Evolutionary conservation across 139 green algal species (phyloP).

Genomic region (Tetradesmus lagerheimii): DNA sequence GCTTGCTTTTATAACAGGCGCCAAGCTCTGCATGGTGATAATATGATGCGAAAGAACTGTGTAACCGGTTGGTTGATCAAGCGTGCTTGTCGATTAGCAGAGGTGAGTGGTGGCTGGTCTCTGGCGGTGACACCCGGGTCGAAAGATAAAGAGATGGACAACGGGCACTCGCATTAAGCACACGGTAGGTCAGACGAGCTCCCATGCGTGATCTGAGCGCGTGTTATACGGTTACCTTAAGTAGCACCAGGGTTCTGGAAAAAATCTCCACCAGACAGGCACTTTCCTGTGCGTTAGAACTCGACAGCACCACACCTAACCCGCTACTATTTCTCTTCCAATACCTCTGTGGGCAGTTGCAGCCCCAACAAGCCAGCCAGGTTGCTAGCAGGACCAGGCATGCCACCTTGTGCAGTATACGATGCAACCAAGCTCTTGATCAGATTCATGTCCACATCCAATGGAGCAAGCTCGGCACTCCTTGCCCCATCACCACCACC

Average conservation of each 20-base stretch:
- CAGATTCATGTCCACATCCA: constrained; percentile 86
- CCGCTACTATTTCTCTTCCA: constrained; percentile 26
- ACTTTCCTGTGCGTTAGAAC: too few relatives aligned
- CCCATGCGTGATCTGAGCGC: background rate
- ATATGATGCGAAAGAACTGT: background rate
- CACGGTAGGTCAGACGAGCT: background rate
- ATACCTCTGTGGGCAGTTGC: constrained; percentile 59
- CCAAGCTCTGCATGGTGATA: constrained; percentile 15
- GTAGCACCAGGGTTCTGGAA: background rate
- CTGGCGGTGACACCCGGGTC: background rate
- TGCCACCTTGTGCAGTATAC: constrained; percentile 75
- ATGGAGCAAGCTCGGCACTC: constrained; percentile 42
- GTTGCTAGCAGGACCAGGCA: constrained; percentile 84
- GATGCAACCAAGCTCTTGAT: constrained; percentile 80
- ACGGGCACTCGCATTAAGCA: background rate
- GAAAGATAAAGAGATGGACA: background rate
- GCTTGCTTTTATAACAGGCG: background rate
- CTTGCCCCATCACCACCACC: background rate
- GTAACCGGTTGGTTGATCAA: background rate
- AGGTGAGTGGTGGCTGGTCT: background rate
- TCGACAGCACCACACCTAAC: background rate
- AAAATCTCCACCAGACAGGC: background rate
- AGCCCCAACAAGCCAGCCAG: constrained; percentile 80
- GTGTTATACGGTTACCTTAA: background rate
- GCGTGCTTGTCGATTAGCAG: background rate